Base-by-base conservation (phyloP, 148 eudicot species). In the Simmondsia chinensis region DNA sequence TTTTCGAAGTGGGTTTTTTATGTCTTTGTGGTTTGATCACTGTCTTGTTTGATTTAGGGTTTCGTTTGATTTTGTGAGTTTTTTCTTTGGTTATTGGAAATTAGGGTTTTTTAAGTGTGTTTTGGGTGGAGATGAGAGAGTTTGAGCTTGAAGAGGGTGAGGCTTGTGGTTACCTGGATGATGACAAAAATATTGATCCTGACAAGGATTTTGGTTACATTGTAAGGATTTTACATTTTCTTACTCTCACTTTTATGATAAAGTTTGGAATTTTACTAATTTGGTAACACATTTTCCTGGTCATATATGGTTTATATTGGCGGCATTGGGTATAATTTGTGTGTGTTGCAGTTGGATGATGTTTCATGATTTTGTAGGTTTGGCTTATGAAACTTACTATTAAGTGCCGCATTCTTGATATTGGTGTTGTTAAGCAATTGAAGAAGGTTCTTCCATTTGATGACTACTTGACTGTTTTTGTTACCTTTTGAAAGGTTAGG, bases 181-280 rank as follows among this genome's bases (percentile, higher is more conserved):
- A 64, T 62, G 72, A 71, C 13, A 52, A 63, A 54, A 48, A 54
- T 39, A 43, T 72, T 46, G 77, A 72, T 66, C 73, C 77, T 36
- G 77, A 61, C 30, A 61, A 4, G 16, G 77, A 63, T 17, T 62
- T 72, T 54, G 52, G 69, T 48, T 54, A 66, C 72, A 48, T 72
- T 66, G 77, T 72, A 66, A 66, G 77, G 47, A 14, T 21, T 25
- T 52, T 28, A 16, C 52, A 28, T 14, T 21, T 54, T 19, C 31
- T 24, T n/a, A n/a, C n/a, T n/a, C n/a, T n/a, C n/a, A 3, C 26
- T 31, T 5, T 28, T 45, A 33, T 46, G 36, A 63, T 47, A 40
- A 14, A 12, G 15, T 28, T 50, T 42, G 35, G 23, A 4, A 32
- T 3, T 4, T 17, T 16, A 36, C 10, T n/a, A n/a, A n/a, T n/a